Conservation (phyloP, 2,329 filamentous ascomycete species). For the Sclerotinia nivalis region DNA sequence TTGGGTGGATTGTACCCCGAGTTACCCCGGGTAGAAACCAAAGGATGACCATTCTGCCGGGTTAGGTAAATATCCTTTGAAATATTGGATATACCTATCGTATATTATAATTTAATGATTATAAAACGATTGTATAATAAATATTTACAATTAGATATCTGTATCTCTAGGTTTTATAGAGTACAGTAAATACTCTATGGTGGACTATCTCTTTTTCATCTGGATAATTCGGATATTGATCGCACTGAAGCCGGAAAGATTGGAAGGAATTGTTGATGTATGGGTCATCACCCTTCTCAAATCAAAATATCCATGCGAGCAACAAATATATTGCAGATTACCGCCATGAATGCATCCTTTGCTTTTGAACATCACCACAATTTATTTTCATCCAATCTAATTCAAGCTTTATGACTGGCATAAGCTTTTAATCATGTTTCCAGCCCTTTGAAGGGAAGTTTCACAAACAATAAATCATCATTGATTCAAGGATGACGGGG, state of each 20-base stretch:
- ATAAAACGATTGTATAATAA: no score
- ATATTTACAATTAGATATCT: no score
- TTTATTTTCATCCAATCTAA: not conserved
- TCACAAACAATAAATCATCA: not conserved
- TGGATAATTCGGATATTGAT: not conserved
- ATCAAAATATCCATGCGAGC: conserved; percentile 14
- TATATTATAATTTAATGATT: no score
- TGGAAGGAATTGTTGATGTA: not conserved
- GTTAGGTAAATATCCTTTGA: no score
- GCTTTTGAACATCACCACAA: not conserved
- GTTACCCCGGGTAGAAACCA: no score
- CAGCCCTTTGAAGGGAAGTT: not conserved
- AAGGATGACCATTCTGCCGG: no score
- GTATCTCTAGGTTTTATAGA: no score
- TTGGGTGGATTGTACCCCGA: no score
- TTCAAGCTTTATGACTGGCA: conserved; percentile 1
- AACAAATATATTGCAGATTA: conserved; percentile 22
- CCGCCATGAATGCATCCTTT: conserved; percentile 14
- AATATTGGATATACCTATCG: no score
- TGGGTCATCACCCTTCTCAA: conserved; percentile 9
- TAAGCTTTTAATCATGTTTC: not conserved
- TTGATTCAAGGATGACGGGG: not conserved
- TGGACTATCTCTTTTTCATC: not conserved
- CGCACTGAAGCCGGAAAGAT: not conserved
- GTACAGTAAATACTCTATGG: no score